phyloP scores from a whole-genome alignment of 202 grass and related monocot genomes.

The Miscanthus sacchariflorus region DNA sequence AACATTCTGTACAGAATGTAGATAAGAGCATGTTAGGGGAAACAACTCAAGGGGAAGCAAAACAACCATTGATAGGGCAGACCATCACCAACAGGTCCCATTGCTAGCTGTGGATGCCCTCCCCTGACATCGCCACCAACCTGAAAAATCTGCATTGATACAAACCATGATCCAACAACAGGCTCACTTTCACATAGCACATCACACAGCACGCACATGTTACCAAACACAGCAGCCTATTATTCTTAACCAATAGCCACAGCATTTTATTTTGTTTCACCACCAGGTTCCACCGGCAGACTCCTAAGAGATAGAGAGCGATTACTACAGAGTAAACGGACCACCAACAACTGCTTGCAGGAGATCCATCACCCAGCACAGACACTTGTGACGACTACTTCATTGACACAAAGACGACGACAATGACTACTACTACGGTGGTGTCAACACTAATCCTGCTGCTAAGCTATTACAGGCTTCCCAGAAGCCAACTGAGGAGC shows the following conservation, averaged over 20 bases:
- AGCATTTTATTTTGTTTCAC: constrained; percentile 12
- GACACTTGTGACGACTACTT: background rate
- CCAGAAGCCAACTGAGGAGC: constrained; percentile 14
- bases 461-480: constrained; percentile 38
- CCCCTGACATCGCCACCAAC: background rate
- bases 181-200: constrained; percentile 3
- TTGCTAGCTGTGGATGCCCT: background rate
- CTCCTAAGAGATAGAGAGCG: background rate
- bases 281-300: background rate
- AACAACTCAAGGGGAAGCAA: background rate
- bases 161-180: background rate
- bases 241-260: background rate
- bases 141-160: background rate
- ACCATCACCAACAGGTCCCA: background rate
- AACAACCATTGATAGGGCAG: background rate
- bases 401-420: background rate
- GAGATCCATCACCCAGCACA: constrained; percentile 21
- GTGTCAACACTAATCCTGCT: constrained; percentile 16
- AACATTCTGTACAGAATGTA: background rate
- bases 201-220: background rate
- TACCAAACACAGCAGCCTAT: background rate
- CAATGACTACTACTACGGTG: background rate
- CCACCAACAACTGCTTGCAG: background rate
- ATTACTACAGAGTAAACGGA: background rate
- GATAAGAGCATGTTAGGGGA: background rate